These are phyloP conservation scores for Ophiostoma himal-ulmi DNA, from an alignment of 2,329 filamentous ascomycete genomes.

Conservation along the genomic window DNA sequence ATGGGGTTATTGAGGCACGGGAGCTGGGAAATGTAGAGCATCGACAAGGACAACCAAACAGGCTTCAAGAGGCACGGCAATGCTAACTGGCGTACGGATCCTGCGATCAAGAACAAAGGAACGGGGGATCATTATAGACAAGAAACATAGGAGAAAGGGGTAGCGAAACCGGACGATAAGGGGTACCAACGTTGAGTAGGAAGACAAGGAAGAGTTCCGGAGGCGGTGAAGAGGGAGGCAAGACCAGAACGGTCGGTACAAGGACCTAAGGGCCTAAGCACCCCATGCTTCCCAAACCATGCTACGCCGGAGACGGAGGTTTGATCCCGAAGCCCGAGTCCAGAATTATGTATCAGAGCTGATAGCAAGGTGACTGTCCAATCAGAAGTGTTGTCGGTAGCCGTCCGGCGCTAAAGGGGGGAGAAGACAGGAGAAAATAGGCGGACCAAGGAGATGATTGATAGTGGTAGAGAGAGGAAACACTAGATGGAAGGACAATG, in stretches of 20 bases:
- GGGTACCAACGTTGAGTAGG: background rate
- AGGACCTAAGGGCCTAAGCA: background rate
- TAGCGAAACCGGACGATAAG: background rate
- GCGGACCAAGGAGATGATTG: background rate
- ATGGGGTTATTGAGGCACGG: background rate
- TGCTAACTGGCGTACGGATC: background rate
- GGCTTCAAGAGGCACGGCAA: background rate
- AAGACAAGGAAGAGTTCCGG: background rate
- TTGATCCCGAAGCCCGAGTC: background rate
- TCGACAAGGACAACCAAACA: background rate
- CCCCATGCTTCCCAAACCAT: background rate
- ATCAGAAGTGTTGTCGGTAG: background rate
- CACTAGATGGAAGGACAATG: background rate
- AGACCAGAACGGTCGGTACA: background rate
- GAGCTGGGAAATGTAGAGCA: background rate
- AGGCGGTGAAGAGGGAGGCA: background rate
- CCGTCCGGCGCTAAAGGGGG: background rate
- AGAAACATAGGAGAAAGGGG: background rate
- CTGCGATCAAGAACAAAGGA: background rate
- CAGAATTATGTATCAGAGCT: background rate
- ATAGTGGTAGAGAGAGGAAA: background rate
- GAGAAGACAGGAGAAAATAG: background rate
- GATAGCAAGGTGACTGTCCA: background rate
- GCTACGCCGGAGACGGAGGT: background rate
- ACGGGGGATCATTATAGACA: background rate